Conservation (phyloP, 495 filamentous ascomycete species). For the Tuber borchii region DNA sequence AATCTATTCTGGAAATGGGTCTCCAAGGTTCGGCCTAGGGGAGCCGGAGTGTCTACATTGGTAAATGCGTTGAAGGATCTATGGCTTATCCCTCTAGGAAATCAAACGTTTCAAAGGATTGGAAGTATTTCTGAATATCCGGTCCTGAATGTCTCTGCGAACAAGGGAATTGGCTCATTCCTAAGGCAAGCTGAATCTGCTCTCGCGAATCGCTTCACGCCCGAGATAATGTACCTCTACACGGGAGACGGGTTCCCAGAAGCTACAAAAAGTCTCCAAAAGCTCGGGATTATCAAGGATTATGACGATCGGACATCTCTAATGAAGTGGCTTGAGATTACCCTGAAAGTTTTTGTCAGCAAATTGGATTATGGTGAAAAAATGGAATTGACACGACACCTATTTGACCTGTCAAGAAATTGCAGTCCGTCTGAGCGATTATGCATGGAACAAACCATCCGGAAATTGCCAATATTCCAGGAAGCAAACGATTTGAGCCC, state of each 20-base stretch:
- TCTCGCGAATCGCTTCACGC: background rate
- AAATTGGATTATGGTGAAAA: conserved; percentile 10
- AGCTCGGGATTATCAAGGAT: conserved; percentile 13
- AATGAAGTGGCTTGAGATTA: conserved; percentile 22
- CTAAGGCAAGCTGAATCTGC: conserved; percentile 7
- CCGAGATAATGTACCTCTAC: conserved; percentile 2
- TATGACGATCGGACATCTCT: conserved; percentile 2
- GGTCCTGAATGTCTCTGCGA: conserved; percentile 27
- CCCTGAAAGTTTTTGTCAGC: conserved; percentile 18
- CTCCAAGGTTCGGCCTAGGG: background rate
- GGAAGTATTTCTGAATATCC: conserved; percentile 7
- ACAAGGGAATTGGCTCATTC: conserved; percentile 4
- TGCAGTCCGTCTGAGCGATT: background rate
- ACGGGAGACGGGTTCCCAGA: conserved; percentile 9
- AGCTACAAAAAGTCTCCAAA: conserved; percentile 8
- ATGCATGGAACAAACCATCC: conserved; percentile 9
- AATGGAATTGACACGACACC: background rate
- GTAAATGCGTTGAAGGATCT: conserved; percentile 19
- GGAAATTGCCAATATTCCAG: conserved; percentile 20
- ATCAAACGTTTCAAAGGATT: conserved; percentile 36
- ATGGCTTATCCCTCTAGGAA: conserved; percentile 42
- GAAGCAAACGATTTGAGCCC: background rate
- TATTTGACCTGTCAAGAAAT: conserved; percentile 6
- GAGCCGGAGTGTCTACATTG: background rate
- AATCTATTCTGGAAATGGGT: conserved; percentile 36